Conservation (phyloP, 2,329 filamentous ascomycete species). For the Alternaria gaisen region DNA sequence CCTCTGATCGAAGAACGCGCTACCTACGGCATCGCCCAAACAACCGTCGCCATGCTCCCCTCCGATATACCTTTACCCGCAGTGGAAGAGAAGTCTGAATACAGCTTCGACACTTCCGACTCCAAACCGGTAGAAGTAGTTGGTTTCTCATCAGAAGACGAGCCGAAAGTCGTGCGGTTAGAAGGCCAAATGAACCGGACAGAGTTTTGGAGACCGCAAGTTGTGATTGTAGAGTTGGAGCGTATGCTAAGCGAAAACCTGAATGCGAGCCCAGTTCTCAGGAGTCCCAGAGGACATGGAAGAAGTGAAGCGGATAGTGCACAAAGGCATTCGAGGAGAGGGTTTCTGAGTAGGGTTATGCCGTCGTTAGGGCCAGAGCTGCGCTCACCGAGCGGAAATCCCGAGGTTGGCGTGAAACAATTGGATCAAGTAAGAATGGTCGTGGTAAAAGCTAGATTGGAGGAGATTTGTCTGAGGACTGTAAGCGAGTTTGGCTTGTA, state of each 20-base stretch:
- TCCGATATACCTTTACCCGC: constrained; percentile 50
- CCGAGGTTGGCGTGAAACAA: constrained; percentile 31
- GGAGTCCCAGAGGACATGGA: constrained; percentile 8
- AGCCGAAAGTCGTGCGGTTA: constrained; percentile 52
- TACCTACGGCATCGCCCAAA: constrained; percentile 54
- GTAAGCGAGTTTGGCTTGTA: constrained; percentile 49
- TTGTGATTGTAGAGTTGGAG: constrained; percentile 54
- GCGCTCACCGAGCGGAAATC: constrained; percentile 26
- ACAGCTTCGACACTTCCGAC: constrained; percentile 37
- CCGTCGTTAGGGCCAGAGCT: constrained; percentile 33
- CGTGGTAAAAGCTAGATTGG: constrained; percentile 39
- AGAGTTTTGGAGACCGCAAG: constrained; percentile 56
- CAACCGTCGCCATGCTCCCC: constrained; percentile 56
- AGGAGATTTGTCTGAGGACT: constrained; percentile 47
- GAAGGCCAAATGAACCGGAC: constrained; percentile 52
- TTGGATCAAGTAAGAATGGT: constrained; percentile 27
- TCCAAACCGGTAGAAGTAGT: constrained; percentile 46
- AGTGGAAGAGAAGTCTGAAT: constrained; percentile 39
- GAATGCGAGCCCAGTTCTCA: constrained; percentile 29
- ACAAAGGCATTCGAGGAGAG: constrained; percentile 21
- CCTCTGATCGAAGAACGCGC: constrained; percentile 54
- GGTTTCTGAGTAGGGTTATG: constrained; percentile 36
- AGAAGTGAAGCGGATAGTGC: constrained; percentile 4
- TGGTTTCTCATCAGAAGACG: constrained; percentile 52
- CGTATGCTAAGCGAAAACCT: constrained; percentile 44